phyloP scores from a whole-genome alignment of 805 yeast species.

The Starmerella asiatica region DNA sequence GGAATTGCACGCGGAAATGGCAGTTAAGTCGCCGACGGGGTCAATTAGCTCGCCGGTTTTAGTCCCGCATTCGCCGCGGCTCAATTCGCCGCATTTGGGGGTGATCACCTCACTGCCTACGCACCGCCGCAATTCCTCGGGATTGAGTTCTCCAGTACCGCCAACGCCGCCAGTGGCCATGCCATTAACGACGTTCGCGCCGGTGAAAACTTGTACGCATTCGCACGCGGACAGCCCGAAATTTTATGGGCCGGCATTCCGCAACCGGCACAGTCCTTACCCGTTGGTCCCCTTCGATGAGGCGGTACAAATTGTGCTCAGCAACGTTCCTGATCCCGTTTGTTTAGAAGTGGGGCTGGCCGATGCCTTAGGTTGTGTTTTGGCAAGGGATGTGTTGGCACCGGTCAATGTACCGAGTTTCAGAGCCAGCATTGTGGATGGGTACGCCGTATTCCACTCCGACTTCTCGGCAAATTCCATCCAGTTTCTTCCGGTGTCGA shows the following conservation, averaged over 20 bases:
- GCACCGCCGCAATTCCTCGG: background rate
- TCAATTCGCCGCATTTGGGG: too few relatives aligned
- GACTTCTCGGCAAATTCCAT: slow-evolving; percentile 30
- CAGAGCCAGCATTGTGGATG: slow-evolving; percentile 45
- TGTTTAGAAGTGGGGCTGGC: slow-evolving; percentile 24
- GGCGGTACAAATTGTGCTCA: slow-evolving; percentile 29
- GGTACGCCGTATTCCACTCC: slow-evolving; percentile 36
- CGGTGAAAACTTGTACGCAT: background rate
- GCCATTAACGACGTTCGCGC: background rate
- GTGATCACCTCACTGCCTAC: background rate
- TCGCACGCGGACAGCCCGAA: slow-evolving; percentile 22
- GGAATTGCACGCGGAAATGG: slow-evolving; percentile 26
- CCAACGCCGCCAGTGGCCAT: too few relatives aligned
- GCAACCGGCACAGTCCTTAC: slow-evolving; percentile 39
- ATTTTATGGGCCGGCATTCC: slow-evolving; percentile 33
- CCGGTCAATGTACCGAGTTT: slow-evolving; percentile 35
- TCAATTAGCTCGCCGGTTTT: background rate
- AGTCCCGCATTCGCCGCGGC: background rate
- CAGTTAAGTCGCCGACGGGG: background rate
- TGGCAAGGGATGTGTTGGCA: slow-evolving; percentile 34
- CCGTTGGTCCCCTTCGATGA: slow-evolving; percentile 34
- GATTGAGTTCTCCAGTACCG: background rate
- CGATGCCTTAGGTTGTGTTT: slow-evolving; percentile 29
- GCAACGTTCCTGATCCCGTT: slow-evolving; percentile 25
- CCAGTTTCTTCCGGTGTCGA: slow-evolving; percentile 29